Evolutionary conservation across 768 basidiomycete species (phyloP).

Genomic region (Russula olivacea): DNA sequence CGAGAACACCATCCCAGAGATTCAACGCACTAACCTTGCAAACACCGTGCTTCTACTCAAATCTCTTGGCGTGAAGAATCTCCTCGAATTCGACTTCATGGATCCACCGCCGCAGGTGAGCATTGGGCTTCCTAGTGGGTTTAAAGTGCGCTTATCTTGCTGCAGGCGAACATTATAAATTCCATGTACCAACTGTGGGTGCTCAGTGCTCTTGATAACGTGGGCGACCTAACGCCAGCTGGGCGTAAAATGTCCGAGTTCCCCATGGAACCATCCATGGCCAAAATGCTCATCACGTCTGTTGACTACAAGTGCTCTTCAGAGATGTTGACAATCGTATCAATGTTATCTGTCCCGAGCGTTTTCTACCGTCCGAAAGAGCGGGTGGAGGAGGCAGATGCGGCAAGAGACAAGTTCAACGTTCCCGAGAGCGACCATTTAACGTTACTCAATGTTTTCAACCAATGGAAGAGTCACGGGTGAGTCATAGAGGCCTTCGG

Average conservation of each 20-base stretch:
- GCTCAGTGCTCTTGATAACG: constrained; percentile 92
- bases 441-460: constrained; percentile 92
- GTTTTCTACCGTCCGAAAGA: constrained; percentile 98
- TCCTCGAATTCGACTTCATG: constrained; percentile 99
- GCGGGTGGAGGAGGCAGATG: constrained; percentile 95
- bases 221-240: constrained; percentile 88
- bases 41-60: constrained; percentile 95
- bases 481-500: constrained; percentile 35
- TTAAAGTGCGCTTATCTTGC: constrained; percentile 2
- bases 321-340: constrained; percentile 98
- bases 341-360: constrained; percentile 96
- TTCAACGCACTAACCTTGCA: constrained; percentile 94
- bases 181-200: constrained; percentile 99
- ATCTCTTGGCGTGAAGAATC: constrained; percentile 93
- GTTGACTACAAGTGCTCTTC: constrained; percentile 90
- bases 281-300: constrained; percentile 95
- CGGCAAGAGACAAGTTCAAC: constrained; percentile 95
- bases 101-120: constrained; percentile 97
- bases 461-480: constrained; percentile 97
- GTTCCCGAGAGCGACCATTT: constrained; percentile 98
- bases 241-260: constrained; percentile 99
- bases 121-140: neutral
- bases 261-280: constrained; percentile 99
- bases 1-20: constrained; percentile 94
- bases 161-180: constrained; percentile 90